phyloP scores from a whole-genome alignment of 495 filamentous ascomycete species.

The Annulohypoxylon moriforme region DNA sequence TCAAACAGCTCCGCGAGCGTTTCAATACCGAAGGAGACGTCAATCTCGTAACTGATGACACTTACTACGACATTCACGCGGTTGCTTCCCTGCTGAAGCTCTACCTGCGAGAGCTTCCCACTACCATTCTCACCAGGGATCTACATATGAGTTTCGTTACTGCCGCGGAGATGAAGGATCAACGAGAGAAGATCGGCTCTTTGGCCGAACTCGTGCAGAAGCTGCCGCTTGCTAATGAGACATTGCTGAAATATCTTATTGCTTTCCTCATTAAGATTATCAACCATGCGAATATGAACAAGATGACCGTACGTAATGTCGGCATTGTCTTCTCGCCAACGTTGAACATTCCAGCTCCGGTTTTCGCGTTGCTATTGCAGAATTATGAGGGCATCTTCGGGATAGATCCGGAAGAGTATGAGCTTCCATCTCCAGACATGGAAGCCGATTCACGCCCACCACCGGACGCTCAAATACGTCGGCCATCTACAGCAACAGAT shows the following conservation, averaged over 20 bases:
- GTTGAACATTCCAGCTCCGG: conserved; percentile 93
- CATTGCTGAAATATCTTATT: conserved; percentile 83
- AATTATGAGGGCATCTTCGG: conserved; percentile 90
- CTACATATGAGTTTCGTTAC: conserved; percentile 88
- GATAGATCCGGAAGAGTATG: conserved; percentile 69
- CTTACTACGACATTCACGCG: conserved; percentile 95
- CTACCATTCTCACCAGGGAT: conserved; percentile 89
- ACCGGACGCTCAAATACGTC: conserved; percentile 39
- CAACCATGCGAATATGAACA: conserved; percentile 89
- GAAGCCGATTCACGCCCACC: conserved; percentile 35
- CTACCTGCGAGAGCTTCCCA: conserved; percentile 91
- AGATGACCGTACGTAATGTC: conserved; percentile 98
- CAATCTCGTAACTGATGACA: conserved; percentile 82
- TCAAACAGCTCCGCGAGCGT: conserved; percentile 87
- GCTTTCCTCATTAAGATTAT: conserved; percentile 89
- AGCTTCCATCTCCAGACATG: conserved; percentile 53
- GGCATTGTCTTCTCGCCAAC: conserved; percentile 99
- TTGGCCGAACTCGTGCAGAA: conserved; percentile 85
- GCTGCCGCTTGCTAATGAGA: conserved; percentile 81
- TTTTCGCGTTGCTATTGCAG: conserved; percentile 92
- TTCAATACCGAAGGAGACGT: conserved; percentile 97
- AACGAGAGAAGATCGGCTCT: conserved; percentile 80
- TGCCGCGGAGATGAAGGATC: conserved; percentile 83
- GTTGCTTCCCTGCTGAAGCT: conserved; percentile 94
- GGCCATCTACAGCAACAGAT: conserved; percentile 56